Percentiles rank a stretch among this genome's conserved stretches.
Conservation (phyloP, 768 basidiomycete genomes). For the Rhodotorula paludigena region DNA sequence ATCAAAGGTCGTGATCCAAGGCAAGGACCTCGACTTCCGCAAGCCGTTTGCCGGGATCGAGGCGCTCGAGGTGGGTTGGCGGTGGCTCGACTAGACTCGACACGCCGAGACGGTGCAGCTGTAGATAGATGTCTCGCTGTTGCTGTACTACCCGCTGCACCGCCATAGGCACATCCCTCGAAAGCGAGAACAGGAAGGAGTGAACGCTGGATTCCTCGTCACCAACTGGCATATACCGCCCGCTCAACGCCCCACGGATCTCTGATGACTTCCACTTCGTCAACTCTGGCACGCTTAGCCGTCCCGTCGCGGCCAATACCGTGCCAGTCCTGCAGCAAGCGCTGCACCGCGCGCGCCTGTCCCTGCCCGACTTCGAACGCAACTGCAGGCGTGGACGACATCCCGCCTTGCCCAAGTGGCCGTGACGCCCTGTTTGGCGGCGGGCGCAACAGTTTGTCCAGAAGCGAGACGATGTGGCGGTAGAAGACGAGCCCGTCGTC, state of each 20-base stretch:
- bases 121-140: too few species aligned
- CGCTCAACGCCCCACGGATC: conserved; percentile 36
- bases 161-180: too few species aligned
- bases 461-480: conserved; percentile 61
- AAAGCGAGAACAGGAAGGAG: too few species aligned
- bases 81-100: conserved; percentile 23
- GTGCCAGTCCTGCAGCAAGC: conserved; percentile 10
- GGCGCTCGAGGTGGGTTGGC: conserved; percentile 16
- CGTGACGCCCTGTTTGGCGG: background rate
- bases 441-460: conserved; percentile 43
- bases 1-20: background rate
- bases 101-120: background rate
- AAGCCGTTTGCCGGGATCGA: conserved; percentile 30
- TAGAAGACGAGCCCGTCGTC: conserved; percentile 64
- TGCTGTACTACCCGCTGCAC: too few species aligned
- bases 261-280: conserved; percentile 1
- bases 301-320: too few species aligned
- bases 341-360: conserved; percentile 28
- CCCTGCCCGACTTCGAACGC: conserved; percentile 41
- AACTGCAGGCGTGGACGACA: conserved; percentile 5
- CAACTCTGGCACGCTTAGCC: too few species aligned
- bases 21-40: conserved; percentile 32
- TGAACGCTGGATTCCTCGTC: too few species aligned
- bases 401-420: background rate
- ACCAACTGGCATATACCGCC: conserved; percentile 20